Evolutionary conservation across 225 moss, liverwort and hornwort genomes (phyloP).

Genomic region (Physcomitrium patens): DNA sequence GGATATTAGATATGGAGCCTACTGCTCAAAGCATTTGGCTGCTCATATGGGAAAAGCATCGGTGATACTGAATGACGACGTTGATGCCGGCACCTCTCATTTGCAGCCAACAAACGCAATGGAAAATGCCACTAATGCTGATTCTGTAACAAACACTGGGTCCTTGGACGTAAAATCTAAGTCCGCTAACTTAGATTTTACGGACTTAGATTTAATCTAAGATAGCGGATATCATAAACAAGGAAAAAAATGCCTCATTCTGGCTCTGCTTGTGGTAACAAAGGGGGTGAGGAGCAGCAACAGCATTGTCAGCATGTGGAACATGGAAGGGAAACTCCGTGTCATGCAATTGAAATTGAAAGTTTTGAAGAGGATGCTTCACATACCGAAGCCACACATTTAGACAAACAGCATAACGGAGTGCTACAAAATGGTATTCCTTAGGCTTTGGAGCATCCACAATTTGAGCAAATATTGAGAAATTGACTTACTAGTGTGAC

Average conservation of each 20-base stretch:
- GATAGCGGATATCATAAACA: slow-evolving; percentile 14
- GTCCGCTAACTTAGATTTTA: no score
- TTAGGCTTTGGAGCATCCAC: slow-evolving; percentile 49
- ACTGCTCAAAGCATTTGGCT: slow-evolving; percentile 63
- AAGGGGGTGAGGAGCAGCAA: slow-evolving; percentile 61
- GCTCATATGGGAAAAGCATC: slow-evolving; percentile 56
- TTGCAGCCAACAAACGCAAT: slow-evolving; percentile 28
- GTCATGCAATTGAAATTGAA: slow-evolving; percentile 28
- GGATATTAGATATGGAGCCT: slow-evolving; percentile 63
- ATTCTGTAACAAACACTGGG: slow-evolving; percentile 26
- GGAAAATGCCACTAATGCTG: slow-evolving; percentile 35
- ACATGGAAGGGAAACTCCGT: slow-evolving; percentile 40
- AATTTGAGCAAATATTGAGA: slow-evolving; percentile 53
- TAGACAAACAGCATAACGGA: slow-evolving; percentile 31
- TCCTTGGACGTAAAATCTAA: slow-evolving; percentile 22
- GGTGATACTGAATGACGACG: slow-evolving; percentile 40
- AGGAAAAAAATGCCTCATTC: slow-evolving; percentile 35
- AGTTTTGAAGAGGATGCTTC: slow-evolving; percentile 40
- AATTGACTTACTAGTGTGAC: slow-evolving; percentile 33
- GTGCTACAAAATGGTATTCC: slow-evolving; percentile 36
- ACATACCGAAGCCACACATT: slow-evolving; percentile 22
- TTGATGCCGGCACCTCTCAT: slow-evolving; percentile 48
- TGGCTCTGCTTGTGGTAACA: slow-evolving; percentile 45
- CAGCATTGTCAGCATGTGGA: slow-evolving; percentile 62
- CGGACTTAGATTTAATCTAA: no score